phyloP scores from a whole-genome alignment of 1,139 yeast species.

The Sugiyamaella japonica region DNA sequence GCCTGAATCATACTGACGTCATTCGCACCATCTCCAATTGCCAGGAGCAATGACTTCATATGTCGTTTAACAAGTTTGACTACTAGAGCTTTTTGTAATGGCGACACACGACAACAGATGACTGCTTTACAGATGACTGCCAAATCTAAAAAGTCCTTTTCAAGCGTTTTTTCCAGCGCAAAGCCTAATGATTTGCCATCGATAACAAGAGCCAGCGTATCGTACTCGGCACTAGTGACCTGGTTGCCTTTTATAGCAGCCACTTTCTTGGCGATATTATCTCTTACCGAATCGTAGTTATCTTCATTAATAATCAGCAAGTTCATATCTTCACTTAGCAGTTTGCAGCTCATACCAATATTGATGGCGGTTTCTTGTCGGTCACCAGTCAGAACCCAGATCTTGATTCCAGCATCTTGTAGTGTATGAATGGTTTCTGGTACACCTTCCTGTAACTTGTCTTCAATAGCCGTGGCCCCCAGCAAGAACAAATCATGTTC shows the following conservation, averaged over 20 bases:
- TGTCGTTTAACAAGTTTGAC: conserved; percentile 83
- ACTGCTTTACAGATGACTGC: conserved; percentile 93
- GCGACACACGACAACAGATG: conserved; percentile 96
- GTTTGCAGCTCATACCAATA: conserved; percentile 96
- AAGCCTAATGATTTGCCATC: conserved; percentile 88
- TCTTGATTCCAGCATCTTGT: conserved; percentile 93
- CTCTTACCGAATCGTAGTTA: conserved; percentile 66
- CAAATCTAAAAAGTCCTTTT: conserved; percentile 72
- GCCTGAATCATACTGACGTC: conserved; percentile 99
- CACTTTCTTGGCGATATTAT: conserved; percentile 71
- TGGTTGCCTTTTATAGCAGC: conserved; percentile 64
- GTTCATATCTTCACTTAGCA: conserved; percentile 95
- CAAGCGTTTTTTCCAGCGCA: conserved; percentile 82
- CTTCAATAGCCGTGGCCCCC: conserved; percentile 99
- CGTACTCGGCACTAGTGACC: conserved; percentile 54
- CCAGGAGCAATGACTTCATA: conserved; percentile 73
- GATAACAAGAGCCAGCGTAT: conserved; percentile 83
- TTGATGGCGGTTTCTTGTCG: conserved; percentile 99
- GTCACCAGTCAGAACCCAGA: conserved; percentile 98
- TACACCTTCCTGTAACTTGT: conserved; percentile 95
- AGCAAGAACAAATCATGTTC: conserved; percentile 76
- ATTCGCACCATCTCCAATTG: conserved; percentile 98
- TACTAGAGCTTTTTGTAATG: conserved; percentile 93
- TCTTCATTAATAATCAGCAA: conserved; percentile 86
- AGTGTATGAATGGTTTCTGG: conserved; percentile 95